Base-by-base conservation (phyloP, 345 rosid genomes). In the Excoecaria agallocha region DNA sequence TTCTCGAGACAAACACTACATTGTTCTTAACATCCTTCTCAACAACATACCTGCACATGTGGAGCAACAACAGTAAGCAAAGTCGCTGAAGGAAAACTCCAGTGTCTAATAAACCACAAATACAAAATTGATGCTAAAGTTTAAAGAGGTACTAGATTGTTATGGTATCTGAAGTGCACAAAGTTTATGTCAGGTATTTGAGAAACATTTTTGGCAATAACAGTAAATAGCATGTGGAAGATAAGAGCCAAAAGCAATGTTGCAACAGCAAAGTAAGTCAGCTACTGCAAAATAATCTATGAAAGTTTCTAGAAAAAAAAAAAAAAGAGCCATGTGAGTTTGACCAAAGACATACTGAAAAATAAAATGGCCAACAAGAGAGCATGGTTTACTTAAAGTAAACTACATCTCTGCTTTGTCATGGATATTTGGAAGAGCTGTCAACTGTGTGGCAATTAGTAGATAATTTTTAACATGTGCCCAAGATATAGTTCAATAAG, bases 1-100 rank as follows among this genome's bases (percentile, higher is more conserved):
- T 86, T 86, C 97, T 87, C 15, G 98, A 94, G 43, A 87, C 98
- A 71, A 92, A 94, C 64, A 94, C 93, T 38, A 87, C 95, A 74
- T 92, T 92, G 85, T 89, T 86, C 58, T 80, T 82, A 25, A 86
- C 80, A 80, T 92, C 96, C 86, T 92, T 94, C 80, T 91, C 91
- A 45, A 94, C 98, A 73, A 92, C 98, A 80, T 90, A 90, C 97
- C 98, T 92, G 69, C 81, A 75, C 8, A 60, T 64, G 68, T 65
- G 43, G 4, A 62, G 45, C 49, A 56, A 65, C 22, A 10, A 25
- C 13, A 55, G 15, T 68, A 19, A 69, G 70, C 39, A 13, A 56
- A 46, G 66, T 56, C 52, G 49, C 38, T 2, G 45, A 59, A 50
- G 30, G 48, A 56, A 15, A 51, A 50, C 48, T 8, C 69, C 43